Evolutionary conservation across 305 asterid species (phyloP), one percentile per base, ranked within the genome.

Genomic region (Plantago lanceolata): DNA sequence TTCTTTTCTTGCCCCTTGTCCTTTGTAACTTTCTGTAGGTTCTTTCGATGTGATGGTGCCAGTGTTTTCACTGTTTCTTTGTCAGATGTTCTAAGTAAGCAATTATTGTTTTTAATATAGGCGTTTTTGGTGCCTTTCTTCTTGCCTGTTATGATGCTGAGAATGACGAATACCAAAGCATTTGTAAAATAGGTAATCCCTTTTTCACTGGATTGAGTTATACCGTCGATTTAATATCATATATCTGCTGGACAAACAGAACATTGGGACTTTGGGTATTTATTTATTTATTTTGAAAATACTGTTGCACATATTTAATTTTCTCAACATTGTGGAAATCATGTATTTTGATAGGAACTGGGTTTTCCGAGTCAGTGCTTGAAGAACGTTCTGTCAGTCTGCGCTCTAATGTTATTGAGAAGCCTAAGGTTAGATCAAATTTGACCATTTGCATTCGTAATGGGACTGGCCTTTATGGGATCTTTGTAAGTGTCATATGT

Each of bases 91-190:
- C n/a, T n/a, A n/a, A n/a, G n/a, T n/a, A n/a, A n/a, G n/a, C n/a
- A n/a, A n/a, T 8, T 5, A 33, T 33, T 33, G 8, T 5, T 2
- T 33, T 33, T 75, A 35, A 59, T 76, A 45, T 67, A 87, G 97
- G 99, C 73, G 84, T 79, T 58, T 93, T 87, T 66, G 96, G 97
- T 37, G 86, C 97, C 73, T 93, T 93, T 76, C 98, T 89, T 73
- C 92, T 93, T 66, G 95, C 95, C 76, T 89, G 98, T 78, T 89
- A 93, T 75, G 97, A 89, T 73, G 69, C 62, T 62, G 80, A 74
- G 75, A 89, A 81, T 37, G 96, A 93, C 78, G 96, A 89, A 69
- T 93, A 73, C 67, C 98, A 93, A 71, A 93, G 88, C 83, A 93
- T 93, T 55, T 93, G 97, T 66, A 89, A 93, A 81, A 85, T 33